Conservation (phyloP, 2,329 filamentous ascomycete genomes). For the Alternaria brassicae region DNA sequence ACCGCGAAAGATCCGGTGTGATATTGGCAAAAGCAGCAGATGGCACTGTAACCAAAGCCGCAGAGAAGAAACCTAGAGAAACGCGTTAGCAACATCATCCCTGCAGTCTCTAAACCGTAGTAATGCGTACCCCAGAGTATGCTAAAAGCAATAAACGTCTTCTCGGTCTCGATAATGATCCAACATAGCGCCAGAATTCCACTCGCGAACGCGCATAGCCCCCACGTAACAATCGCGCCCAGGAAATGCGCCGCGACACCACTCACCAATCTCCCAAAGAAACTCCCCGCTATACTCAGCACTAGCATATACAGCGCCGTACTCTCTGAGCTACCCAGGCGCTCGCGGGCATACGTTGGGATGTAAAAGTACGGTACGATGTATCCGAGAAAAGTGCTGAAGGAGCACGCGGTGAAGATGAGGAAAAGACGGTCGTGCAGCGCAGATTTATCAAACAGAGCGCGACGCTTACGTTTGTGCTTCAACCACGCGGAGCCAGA, state of each 20-base stretch:
- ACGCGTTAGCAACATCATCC: not conserved
- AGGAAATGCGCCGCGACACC: constrained; percentile 44
- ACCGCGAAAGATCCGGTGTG: constrained; percentile 44
- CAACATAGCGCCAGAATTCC: constrained; percentile 41
- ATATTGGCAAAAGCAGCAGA: constrained; percentile 48
- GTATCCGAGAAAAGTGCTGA: constrained; percentile 48
- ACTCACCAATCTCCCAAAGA: constrained; percentile 42
- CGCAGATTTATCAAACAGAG: constrained; percentile 44
- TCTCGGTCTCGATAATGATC: constrained; percentile 42
- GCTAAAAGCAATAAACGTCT: constrained; percentile 43
- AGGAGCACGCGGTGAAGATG: constrained; percentile 45
- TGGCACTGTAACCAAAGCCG: constrained; percentile 47
- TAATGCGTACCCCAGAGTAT: constrained; percentile 45
- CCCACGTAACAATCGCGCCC: constrained; percentile 46
- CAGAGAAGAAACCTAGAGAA: constrained; percentile 46
- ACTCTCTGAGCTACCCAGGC: constrained; percentile 39
- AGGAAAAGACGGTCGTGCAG: constrained; percentile 45
- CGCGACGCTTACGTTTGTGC: constrained; percentile 39
- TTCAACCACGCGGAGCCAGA: constrained; percentile 38
- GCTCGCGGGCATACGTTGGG: constrained; percentile 43
- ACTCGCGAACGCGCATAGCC: constrained; percentile 36
- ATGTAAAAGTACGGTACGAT: constrained; percentile 51
- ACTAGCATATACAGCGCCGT: constrained; percentile 44
- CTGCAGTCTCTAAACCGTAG: not conserved
- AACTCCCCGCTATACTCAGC: constrained; percentile 43